A percentile compares a stretch with the other conserved stretches of the same genome.
Evolutionary conservation across 495 filamentous ascomycete genomes (phyloP).

Genomic region (Beverwykella pulmonaria): DNA sequence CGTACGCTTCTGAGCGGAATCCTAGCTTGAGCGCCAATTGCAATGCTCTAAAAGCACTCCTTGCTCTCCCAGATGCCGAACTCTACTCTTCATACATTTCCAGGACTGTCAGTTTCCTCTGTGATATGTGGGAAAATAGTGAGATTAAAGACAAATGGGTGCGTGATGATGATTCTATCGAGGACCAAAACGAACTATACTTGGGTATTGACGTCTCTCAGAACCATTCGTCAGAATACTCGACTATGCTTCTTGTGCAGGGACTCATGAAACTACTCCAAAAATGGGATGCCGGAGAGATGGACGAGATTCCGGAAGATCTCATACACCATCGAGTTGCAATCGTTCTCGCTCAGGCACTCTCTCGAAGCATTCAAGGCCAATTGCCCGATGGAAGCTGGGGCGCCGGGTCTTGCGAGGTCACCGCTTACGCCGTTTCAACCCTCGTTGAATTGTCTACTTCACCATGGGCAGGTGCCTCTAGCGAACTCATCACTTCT

Average conservation of each 20-base stretch:
- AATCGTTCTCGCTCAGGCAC: neutral
- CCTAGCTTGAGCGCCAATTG: slow-evolving; percentile 5
- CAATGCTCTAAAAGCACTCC: neutral
- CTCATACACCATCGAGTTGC: neutral
- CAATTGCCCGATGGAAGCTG: slow-evolving; percentile 1
- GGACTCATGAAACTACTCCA: neutral
- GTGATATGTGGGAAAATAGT: neutral
- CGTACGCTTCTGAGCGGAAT: slow-evolving; percentile 3
- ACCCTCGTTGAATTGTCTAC: neutral
- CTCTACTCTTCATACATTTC: neutral
- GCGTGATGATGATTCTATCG: neutral
- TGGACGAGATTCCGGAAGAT: neutral
- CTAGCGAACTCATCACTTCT: neutral
- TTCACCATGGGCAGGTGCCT: neutral
- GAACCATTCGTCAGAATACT: slow-evolving; percentile 6
- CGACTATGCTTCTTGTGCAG: slow-evolving; percentile 6
- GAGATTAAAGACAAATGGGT: slow-evolving; percentile 12
- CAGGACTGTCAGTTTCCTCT: neutral
- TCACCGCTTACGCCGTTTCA: slow-evolving; percentile 2
- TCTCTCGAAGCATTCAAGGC: neutral
- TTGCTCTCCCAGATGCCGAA: neutral
- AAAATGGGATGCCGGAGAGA: neutral
- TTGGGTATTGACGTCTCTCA: neutral
- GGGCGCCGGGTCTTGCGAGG: neutral
- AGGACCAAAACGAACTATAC: neutral